Evolutionary conservation across 1,139 yeast genomes (phyloP).

Genomic region (Hansenula lynferdii): DNA sequence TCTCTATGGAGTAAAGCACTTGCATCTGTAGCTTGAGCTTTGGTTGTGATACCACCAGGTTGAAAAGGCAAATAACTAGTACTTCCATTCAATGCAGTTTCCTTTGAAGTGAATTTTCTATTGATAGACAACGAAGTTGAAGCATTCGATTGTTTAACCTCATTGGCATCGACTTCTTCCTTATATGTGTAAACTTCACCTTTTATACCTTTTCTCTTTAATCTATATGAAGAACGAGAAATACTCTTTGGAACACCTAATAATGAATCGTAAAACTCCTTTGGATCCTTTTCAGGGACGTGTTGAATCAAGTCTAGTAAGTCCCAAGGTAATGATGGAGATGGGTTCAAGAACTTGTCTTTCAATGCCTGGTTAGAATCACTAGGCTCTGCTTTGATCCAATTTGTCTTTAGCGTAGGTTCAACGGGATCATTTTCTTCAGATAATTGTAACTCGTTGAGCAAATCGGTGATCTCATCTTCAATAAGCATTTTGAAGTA

Average conservation of each 20-base stretch:
- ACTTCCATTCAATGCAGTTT: constrained; percentile 62
- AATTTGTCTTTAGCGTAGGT: background rate
- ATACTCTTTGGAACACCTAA: constrained; percentile 47
- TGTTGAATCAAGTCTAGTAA: constrained; percentile 48
- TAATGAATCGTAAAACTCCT: constrained; percentile 32
- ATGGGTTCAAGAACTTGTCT: constrained; percentile 40
- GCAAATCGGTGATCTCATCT: background rate
- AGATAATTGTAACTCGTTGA: background rate
- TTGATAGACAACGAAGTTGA: constrained; percentile 69
- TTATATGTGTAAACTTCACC: constrained; percentile 62
- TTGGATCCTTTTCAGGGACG: constrained; percentile 30
- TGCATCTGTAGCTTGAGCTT: constrained; percentile 15
- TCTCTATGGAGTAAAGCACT: constrained; percentile 54
- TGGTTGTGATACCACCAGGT: constrained; percentile 77
- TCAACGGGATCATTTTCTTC: background rate
- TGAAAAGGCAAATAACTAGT: constrained; percentile 82
- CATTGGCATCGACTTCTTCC: constrained; percentile 50
- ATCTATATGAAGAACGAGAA: constrained; percentile 52
- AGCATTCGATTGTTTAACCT: constrained; percentile 50
- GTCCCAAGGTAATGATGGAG: constrained; percentile 52
- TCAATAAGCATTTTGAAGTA: too few relatives aligned
- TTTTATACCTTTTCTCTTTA: constrained; percentile 67
- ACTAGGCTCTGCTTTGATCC: background rate
- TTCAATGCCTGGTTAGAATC: constrained; percentile 19
- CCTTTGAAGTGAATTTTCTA: constrained; percentile 61